phyloP scores from a whole-genome alignment of 768 basidiomycete species.

The Mycena metata region DNA sequence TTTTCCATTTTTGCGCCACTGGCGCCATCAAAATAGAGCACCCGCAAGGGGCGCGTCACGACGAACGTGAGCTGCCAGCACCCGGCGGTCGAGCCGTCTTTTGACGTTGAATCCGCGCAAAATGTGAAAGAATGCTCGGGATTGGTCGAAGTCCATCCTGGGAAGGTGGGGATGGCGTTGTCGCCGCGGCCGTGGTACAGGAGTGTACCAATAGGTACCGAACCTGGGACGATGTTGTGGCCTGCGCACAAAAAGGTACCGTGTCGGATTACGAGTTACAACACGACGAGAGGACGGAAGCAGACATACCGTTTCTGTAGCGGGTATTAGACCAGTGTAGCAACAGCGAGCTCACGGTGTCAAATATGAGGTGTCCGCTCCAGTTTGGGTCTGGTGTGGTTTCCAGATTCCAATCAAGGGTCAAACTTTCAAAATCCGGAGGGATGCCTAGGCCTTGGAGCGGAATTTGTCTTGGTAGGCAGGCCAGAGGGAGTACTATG shows the following conservation, averaged over 20 bases:
- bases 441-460: no score
- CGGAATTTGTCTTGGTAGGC: no score
- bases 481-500: no score
- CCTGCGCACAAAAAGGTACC: no score
- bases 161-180: conserved; percentile 24
- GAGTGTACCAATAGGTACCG: conserved; percentile 36
- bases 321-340: conserved; percentile 53
- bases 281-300: no score
- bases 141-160: conserved; percentile 41
- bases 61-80: conserved; percentile 59
- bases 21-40: conserved; percentile 67
- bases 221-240: conserved; percentile 41
- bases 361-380: conserved; percentile 21
- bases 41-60: conserved; percentile 54
- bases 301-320: conserved; percentile 44
- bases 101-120: no score
- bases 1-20: conserved; percentile 59
- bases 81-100: conserved; percentile 32
- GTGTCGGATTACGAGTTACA: no score
- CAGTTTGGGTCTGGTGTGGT: not conserved
- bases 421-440: no score
- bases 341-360: conserved; percentile 36
- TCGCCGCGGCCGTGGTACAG: conserved; percentile 41
- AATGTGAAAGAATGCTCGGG: conserved; percentile 44
- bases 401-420: not conserved